Conservation (phyloP, 2,329 filamentous ascomycete species). For the Curvularia eragrostidis region DNA sequence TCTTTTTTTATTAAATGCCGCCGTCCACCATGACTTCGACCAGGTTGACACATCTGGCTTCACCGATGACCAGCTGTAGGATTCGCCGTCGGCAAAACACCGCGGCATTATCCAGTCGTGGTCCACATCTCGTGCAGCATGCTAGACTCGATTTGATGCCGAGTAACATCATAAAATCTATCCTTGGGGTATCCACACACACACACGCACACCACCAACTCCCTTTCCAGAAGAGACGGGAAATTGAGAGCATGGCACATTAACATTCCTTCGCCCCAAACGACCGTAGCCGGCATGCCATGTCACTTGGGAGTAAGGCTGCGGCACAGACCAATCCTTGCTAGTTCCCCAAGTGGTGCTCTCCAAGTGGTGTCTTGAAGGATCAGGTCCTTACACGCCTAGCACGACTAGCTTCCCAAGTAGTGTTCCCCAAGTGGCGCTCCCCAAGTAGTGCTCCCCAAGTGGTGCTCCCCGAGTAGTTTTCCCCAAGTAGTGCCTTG, state of each 20-base stretch:
- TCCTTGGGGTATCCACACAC: background rate
- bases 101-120: constrained; percentile 7
- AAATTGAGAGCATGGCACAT: background rate
- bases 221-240: background rate
- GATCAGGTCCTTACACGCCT: background rate
- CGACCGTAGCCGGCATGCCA: background rate
- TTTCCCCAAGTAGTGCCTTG: too few relatives aligned
- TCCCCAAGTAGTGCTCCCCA: too few relatives aligned
- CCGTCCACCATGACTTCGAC: background rate
- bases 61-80: constrained; percentile 12
- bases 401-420: background rate
- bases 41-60: background rate
- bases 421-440: too few relatives aligned
- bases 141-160: constrained; percentile 6
- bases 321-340: background rate
- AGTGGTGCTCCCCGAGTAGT: too few relatives aligned
- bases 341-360: background rate
- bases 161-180: constrained; percentile 5
- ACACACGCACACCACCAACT: background rate
- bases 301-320: background rate
- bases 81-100: constrained; percentile 11
- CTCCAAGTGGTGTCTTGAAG: background rate
- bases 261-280: background rate
- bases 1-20: background rate
- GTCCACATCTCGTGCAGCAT: constrained; percentile 8